Evolutionary conservation across 2,329 filamentous ascomycete species (phyloP).

Genomic region (Zasmidium cellare): DNA sequence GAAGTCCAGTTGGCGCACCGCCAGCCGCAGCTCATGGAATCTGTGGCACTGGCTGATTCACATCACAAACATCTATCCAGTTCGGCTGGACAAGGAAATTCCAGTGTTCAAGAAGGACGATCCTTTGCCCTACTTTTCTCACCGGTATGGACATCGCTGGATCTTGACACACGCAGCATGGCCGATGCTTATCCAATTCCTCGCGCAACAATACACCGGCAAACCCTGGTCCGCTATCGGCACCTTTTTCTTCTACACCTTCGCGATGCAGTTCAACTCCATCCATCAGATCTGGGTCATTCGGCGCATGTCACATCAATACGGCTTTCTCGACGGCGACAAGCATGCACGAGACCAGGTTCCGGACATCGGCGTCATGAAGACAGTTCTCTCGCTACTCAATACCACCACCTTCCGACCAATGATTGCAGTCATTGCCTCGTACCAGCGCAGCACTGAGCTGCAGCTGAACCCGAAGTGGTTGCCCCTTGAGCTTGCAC

Average conservation of each 20-base stretch:
- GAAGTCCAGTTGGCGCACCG: constrained; percentile 2
- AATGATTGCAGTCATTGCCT: neutral
- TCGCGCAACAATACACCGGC: constrained; percentile 31
- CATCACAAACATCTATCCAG: neutral
- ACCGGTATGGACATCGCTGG: constrained; percentile 39
- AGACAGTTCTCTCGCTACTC: neutral
- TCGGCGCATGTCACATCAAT: constrained; percentile 37
- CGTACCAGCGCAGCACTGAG: constrained; percentile 2
- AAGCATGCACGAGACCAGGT: constrained; percentile 43
- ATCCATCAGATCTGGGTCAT: constrained; percentile 39
- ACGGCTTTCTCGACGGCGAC: constrained; percentile 46
- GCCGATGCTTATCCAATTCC: constrained; percentile 39
- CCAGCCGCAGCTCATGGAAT: neutral
- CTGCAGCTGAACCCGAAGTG: constrained; percentile 22
- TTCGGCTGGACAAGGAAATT: neutral
- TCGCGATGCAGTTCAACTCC: constrained; percentile 38
- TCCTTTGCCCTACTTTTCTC: constrained; percentile 39
- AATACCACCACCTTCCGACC: neutral
- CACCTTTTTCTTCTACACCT: constrained; percentile 37
- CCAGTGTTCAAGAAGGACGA: constrained; percentile 24
- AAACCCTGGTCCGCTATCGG: constrained; percentile 29
- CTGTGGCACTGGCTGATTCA: constrained; percentile 1
- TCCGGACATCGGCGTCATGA: constrained; percentile 36
- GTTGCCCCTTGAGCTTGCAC: constrained; percentile 38
- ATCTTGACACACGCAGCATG: constrained; percentile 37